Evolutionary conservation across 495 filamentous ascomycete genomes (phyloP), one percentile per base, ranked within the genome.

Genomic region (Lichina pygmaea): DNA sequence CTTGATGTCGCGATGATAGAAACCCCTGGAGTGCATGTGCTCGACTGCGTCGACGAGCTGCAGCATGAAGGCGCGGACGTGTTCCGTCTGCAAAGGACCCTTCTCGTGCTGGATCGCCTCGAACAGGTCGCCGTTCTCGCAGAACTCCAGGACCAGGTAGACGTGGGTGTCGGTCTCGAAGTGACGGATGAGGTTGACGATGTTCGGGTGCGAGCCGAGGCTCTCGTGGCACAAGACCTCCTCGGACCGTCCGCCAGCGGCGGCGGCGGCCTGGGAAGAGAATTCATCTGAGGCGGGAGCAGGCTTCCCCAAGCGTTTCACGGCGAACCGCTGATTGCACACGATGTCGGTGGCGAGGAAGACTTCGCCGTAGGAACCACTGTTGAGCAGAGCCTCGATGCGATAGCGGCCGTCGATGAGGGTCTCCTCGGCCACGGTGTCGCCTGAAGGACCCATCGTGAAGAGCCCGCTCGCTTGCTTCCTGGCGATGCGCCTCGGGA

Each of bases 1-100:
- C 65, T 97, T 97, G 71, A 97, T 94, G 60, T 97, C 89, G 48
- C 89, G 84, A 58, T 97, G 89, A 60, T 86, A 94, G 53, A 95
- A 68, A 49, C 82, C 84, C 55, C 85, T 84, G 50, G 68, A 63
- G 56, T 97, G 89, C 67, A 93, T 82, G 60, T 80, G 82, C 43
- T 83, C 76, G 45, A 97, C 77, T 39, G 91, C 84, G 55, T 78
- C 76, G 44, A 97, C 67, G 16, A 97, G 72, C 60, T 97, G 75
- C 42, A 93, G 65, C 91, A 97, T 95, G 67, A 94, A 91, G 36
- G 81, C 80, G 43, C 86, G 79, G 45, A 97, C 89, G 59, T 95
- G 85, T 53, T 93, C 82, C 33, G 89, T 97, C 63, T 93, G 81
- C 51, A 89, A 55, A 6, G 89, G 91, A 33, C 89, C 89, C 50